These are phyloP conservation scores for Termitomyces titanicus DNA, from an alignment of 768 basidiomycete genomes.

Conservation along the genomic window DNA sequence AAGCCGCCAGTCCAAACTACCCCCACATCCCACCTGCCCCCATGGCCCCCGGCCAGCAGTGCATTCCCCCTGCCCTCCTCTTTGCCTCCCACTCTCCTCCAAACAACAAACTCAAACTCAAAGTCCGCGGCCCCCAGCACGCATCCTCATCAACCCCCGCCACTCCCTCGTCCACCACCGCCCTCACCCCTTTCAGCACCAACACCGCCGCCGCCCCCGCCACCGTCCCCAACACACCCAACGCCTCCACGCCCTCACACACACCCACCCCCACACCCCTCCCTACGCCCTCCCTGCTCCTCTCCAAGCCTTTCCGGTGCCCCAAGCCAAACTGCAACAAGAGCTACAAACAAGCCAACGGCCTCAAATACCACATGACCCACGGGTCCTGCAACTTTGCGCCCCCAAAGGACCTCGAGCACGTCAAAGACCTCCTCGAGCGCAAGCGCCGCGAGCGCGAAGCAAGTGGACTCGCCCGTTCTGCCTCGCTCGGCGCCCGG, in stretches of 20 bases:
- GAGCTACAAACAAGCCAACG: conserved; percentile 93
- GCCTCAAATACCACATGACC: conserved; percentile 92
- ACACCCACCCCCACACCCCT: conserved; percentile 34
- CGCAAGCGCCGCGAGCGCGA: conserved; percentile 42
- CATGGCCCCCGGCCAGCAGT: too few relatives aligned
- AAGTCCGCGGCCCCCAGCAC: conserved; percentile 12
- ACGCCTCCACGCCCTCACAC: conserved; percentile 15
- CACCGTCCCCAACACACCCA: conserved; percentile 3
- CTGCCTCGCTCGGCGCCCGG: conserved; percentile 9
- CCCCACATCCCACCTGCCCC: too few relatives aligned
- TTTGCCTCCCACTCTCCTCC: conserved; percentile 15
- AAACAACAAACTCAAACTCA: conserved; percentile 18
- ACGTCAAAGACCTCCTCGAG: conserved; percentile 70
- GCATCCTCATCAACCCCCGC: conserved; percentile 17
- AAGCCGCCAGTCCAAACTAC: conserved; percentile 21
- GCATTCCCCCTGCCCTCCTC: conserved; percentile 21
- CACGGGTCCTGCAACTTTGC: conserved; percentile 94
- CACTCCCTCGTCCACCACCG: conserved; percentile 17
- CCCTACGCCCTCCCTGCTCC: conserved; percentile 52
- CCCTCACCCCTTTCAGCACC: conserved; percentile 10
- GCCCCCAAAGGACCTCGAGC: conserved; percentile 80
- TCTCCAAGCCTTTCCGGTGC: conserved; percentile 88
- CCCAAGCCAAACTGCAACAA: conserved; percentile 96
- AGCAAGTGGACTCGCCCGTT: conserved; percentile 11
- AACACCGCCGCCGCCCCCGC: background rate